Base-by-base conservation (phyloP, 2,329 filamentous ascomycete species). In the Hysterium pulicare region DNA sequence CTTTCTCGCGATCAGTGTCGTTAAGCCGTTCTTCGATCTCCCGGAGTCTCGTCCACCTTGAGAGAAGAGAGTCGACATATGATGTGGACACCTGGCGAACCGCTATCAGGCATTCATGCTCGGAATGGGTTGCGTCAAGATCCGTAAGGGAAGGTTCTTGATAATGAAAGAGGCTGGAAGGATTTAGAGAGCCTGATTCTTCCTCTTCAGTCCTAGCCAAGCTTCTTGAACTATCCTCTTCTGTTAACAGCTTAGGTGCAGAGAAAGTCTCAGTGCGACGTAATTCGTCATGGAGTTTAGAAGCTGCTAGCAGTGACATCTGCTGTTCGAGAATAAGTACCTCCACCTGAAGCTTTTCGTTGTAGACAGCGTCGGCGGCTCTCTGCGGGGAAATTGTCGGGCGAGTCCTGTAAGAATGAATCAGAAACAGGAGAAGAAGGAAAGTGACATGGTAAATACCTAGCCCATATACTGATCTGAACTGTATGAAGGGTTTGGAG, bases 281-380 rank as follows among this genome's bases (percentile, higher is more conserved):
- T 40, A 36, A 43, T 16, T 47, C 36, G 26, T 61, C 46, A 22
- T 61, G 54, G 4, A 48, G 40, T 15, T 51, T 50, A 7, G 41
- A 46, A 6, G 59, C 57, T 11, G 49, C 49, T 5, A 66, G 37
- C 20, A 69, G 59, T 2, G 61, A 55, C 34, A 66, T 49, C 40
- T 70, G 67, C 37, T 70, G 67, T 38, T 69, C 66, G 30, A 68
- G 61, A 16, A 70, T 56, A 5, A 69, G 47, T 10, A 54, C 55
- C 40, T 68, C 61, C 6, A 69, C 52, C 46, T 69, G 67, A 4
- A 53, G 41, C 31, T 57, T 61, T 43, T 70, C 64, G 34, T 65
- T 66, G 8, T 51, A 46, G 33, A 69, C 58, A 23, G 62, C 57
- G 33, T 54, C 55, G 6, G 53, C 55, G 9, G 57, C 56, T 43